A percentile compares a stretch with the other conserved stretches of the same genome.
phyloP scores from a whole-genome alignment of 2,329 filamentous ascomycete species.

The Sporothrix protearum region DNA sequence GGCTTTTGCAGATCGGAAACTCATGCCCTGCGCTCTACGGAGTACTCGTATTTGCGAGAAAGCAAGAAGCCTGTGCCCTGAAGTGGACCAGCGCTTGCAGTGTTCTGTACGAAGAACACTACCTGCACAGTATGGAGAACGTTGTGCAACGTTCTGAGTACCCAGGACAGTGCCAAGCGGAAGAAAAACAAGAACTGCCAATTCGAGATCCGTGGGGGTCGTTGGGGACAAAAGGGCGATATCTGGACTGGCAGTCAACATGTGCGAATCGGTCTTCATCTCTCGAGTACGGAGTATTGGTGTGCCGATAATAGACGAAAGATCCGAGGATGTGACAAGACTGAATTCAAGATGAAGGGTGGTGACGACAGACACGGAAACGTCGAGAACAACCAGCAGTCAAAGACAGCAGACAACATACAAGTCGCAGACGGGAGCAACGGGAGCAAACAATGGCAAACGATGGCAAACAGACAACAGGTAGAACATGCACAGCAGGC shows the following conservation, averaged over 20 bases:
- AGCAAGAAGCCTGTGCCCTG: not conserved
- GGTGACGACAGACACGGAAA: not conserved
- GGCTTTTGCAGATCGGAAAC: constrained; percentile 20
- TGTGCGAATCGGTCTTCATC: not conserved
- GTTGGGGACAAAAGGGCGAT: not conserved
- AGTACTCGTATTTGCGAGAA: constrained; percentile 9
- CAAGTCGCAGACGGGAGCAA: not conserved
- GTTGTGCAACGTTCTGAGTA: not conserved
- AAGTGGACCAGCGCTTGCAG: too few species aligned
- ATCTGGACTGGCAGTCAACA: not conserved
- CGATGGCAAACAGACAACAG: not conserved
- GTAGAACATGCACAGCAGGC: not conserved
- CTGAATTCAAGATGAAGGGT: constrained; percentile 10
- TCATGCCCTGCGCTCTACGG: constrained; percentile 9
- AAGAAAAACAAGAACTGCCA: not conserved
- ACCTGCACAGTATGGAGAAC: not conserved
- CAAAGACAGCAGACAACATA: not conserved
- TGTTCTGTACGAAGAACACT: too few species aligned
- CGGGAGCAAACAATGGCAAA: not conserved
- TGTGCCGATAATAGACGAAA: not conserved
- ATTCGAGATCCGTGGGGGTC: not conserved
- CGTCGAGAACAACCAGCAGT: not conserved
- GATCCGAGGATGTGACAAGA: not conserved
- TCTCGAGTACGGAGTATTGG: not conserved
- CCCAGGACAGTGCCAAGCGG: not conserved